Evolutionary conservation across 1,139 yeast genomes (phyloP).

Genomic region (Pichia norvegensis): DNA sequence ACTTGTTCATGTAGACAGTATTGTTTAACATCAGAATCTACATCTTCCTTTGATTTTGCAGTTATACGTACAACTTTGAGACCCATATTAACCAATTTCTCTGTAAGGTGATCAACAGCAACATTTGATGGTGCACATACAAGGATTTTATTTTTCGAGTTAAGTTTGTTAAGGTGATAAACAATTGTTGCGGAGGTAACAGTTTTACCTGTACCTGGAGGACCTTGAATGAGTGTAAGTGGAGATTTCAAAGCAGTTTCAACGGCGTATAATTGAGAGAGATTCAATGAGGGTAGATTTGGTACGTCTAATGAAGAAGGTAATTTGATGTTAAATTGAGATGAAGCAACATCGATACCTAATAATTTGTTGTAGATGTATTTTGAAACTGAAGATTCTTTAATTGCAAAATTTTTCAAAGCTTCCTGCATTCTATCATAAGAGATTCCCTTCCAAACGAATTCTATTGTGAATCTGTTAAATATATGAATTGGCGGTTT

Average conservation of each 20-base stretch:
- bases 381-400: conserved; percentile 65
- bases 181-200: conserved; percentile 88
- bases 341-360: conserved; percentile 70
- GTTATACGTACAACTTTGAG: conserved; percentile 68
- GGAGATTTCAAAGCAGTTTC: conserved; percentile 65
- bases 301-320: conserved; percentile 62
- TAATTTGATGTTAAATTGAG: conserved; percentile 50
- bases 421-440: conserved; percentile 83
- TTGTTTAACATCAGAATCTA: conserved; percentile 52
- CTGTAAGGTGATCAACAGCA: conserved; percentile 88
- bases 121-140: conserved; percentile 96
- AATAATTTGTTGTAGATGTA: conserved; percentile 71
- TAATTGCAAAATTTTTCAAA: conserved; percentile 61
- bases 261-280: conserved; percentile 76
- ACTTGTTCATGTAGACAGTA: conserved; percentile 48
- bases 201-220: conserved; percentile 98
- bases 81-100: conserved; percentile 58
- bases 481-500: conserved; percentile 56
- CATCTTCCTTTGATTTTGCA: conserved; percentile 75
- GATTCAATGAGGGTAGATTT: conserved; percentile 55
- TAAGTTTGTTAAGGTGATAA: conserved; percentile 60
- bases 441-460: conserved; percentile 84
- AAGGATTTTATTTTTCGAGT: conserved; percentile 46
- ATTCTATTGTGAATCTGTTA: conserved; percentile 74
- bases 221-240: conserved; percentile 85